Evolutionary conservation across 2,329 filamentous ascomycete genomes (phyloP), one percentile per base, ranked within the genome.

Genomic region (Colletotrichum chlorophyti): DNA sequence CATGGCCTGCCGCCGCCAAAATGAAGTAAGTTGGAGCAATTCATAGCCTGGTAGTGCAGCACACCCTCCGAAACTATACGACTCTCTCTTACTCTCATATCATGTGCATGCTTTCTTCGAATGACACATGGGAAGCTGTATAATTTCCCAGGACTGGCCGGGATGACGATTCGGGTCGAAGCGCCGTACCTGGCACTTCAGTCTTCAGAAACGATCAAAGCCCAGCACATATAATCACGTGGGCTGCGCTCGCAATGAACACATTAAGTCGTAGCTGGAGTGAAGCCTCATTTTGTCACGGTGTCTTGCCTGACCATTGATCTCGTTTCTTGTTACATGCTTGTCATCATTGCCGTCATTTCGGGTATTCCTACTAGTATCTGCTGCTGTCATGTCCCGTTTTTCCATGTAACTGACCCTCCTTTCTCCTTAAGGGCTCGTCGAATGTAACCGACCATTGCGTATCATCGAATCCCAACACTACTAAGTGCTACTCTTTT

Each of bases 361-460:
- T 48, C 37, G 46, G 58, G 38, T 50, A 48, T 59, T 58, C 46
- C 26, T 24, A 40, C 34, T 50, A 34, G 15, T 41, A 15, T 62
- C 27, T 26, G 29, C 41, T 19, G 24, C 19, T 47, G 27, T 55
- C 58, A 58, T 58, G 31, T 53, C 32, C 38, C 37, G 24, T 48
- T 34, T n/a, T 47, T 32, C 34, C 54, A 46, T 41, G 29, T 29
- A 21, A 27, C 24, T 19, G 11, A 6, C 21, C 31, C 10, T 10
- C 24, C 7, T 21, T 47, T 54, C 11, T 17, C n/a, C n/a, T 37
- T 19, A 21, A 15, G 6, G 4, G 21, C 37, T 40, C 50, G 17
- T 58, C 47, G n/a, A 38, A 23, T 32, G 42, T 60, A 38, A 43
- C 43, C 31, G 15, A 21, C 35, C 31, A 12, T 27, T 50, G 11